Evolutionary conservation across 1,139 yeast genomes (phyloP), one percentile per base, ranked within the genome.

Genomic region (Suhomyces chickasaworum): DNA sequence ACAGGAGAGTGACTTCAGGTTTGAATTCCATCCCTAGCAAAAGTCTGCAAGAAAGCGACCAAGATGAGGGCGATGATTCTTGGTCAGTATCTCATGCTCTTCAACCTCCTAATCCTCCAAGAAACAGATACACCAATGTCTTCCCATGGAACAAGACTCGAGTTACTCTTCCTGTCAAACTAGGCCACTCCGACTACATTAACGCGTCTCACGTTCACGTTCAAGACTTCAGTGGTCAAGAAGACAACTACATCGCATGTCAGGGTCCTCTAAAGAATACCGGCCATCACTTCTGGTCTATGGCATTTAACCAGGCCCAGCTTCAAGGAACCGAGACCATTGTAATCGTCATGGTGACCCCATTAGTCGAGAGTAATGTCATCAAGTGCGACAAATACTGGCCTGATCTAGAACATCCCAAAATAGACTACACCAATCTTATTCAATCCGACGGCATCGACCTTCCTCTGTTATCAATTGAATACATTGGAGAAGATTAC

Each of bases 321-420:
- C 64, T 57, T 17, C 65, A 68, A 57, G 52, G 63, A 22, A 68
- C 69, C 3, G 68, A 70, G 32, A 59, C 67, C 2, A 75, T 87
- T 1, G 80, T 85, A 1, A 73, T 93, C 8, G 84, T 89, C 10
- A 93, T 91, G 98, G 82, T 93, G 39, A 91, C 99, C 0, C 95
- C 96, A 0, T 64, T 90, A 42, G 64, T 64, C 13, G 96, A 89
- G 59, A 68, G 72, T 21, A 71, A 76, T 3, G 65, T 74, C 41
- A 79, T 73, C 44, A 90, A 91, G 63, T 90, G 97, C 61, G 75
- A 66, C 51, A 74, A 75, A 47, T 91, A 91, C 63, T 91, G 97
- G 97, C 88, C 86, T 0, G 58, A 56, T 2, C 51, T 49, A 18
- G 49, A 53, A 5, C 48, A 51, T 7, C 51, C 54, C 3, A 31